phyloP scores from a whole-genome alignment of 2,329 filamentous ascomycete species.

The Colletotrichum eremochloae region DNA sequence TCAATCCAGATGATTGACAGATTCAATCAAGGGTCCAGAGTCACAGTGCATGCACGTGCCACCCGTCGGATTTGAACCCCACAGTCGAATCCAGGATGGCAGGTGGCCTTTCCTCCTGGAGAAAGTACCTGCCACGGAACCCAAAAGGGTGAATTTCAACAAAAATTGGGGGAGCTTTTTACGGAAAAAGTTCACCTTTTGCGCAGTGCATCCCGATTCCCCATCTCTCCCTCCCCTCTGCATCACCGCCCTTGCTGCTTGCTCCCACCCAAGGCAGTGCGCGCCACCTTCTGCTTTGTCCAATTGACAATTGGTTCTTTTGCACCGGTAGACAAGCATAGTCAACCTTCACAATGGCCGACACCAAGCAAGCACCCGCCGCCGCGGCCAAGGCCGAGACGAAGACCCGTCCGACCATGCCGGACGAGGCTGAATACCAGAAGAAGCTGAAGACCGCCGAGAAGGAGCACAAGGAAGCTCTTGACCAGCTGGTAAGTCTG shows the following conservation, averaged over 20 bases:
- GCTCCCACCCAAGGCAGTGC: conserved; percentile 20
- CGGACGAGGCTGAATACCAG: conserved; percentile 89
- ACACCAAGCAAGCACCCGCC: conserved; percentile 61
- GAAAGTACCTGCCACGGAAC: conserved; percentile 40
- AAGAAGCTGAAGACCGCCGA: conserved; percentile 82
- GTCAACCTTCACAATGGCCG: conserved; percentile 58
- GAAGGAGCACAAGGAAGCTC: conserved; percentile 84
- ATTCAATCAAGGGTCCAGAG: conserved; percentile 35
- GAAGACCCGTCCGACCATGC: conserved; percentile 80
- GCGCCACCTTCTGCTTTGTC: conserved; percentile 24
- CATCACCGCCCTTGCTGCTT: conserved; percentile 18
- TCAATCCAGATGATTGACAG: neutral
- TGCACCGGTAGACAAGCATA: conserved; percentile 16
- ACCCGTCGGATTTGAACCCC: conserved; percentile 26
- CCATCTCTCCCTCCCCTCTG: conserved; percentile 39
- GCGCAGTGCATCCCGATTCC: conserved; percentile 36
- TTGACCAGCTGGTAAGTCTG: conserved; percentile 67
- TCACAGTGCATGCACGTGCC: conserved; percentile 35
- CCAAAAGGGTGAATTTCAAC: conserved; percentile 44
- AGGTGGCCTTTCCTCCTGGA: conserved; percentile 35
- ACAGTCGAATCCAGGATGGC: conserved; percentile 32
- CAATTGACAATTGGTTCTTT: conserved; percentile 28
- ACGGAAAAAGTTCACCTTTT: conserved; percentile 38
- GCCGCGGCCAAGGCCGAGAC: conserved; percentile 58
- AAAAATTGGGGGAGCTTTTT: conserved; percentile 40